phyloP scores from a whole-genome alignment of 164 flowering plant genomes.

The Sextonia rubra region DNA sequence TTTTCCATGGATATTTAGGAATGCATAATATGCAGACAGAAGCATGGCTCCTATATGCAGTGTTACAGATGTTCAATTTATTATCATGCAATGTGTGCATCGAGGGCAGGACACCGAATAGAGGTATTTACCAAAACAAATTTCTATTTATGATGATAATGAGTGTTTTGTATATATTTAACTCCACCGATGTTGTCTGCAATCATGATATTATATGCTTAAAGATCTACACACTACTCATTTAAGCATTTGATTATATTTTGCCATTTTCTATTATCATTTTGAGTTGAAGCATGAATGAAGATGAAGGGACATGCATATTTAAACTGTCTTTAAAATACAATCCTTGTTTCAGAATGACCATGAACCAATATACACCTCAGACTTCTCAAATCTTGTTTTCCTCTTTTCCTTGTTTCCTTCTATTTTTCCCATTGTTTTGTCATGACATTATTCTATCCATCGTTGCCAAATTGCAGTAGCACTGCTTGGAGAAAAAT shows the following conservation, averaged over 20 bases:
- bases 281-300: background rate
- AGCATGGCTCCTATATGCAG: conserved; percentile 94
- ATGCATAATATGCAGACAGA: conserved; percentile 92
- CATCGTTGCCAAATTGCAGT: conserved; percentile 37
- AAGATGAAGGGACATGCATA: background rate
- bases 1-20: conserved; percentile 40
- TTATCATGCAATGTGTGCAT: conserved; percentile 98
- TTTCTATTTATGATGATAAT: background rate
- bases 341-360: background rate
- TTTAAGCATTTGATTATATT: background rate
- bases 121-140: conserved; percentile 47
- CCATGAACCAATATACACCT: background rate
- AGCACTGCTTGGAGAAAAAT: conserved; percentile 79
- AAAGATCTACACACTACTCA: background rate
- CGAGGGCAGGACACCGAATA: conserved; percentile 95
- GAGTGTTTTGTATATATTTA: background rate
- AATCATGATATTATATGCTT: background rate
- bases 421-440: background rate
- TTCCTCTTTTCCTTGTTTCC: background rate
- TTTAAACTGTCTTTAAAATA: background rate
- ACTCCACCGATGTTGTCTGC: background rate
- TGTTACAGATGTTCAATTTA: conserved; percentile 91
- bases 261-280: background rate
- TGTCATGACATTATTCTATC: background rate
- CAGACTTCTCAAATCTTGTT: background rate